phyloP scores from a whole-genome alignment of 1,139 yeast species.

The Geotrichum klebahnii region DNA sequence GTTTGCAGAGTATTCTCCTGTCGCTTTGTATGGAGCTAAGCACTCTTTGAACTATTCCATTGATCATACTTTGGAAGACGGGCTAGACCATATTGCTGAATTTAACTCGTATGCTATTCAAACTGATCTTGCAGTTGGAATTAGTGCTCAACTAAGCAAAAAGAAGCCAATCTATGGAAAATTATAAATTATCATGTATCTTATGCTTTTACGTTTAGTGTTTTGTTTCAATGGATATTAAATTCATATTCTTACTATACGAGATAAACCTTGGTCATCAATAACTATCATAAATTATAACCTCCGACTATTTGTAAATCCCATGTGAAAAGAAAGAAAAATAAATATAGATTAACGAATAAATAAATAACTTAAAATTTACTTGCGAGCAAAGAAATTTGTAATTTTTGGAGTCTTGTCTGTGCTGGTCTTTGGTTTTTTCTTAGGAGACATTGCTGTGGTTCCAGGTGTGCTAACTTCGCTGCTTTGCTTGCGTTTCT shows the following conservation, averaged over 20 bases:
- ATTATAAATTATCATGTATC: conserved; percentile 25
- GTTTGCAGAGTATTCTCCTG: conserved; percentile 49
- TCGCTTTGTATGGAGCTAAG: conserved; percentile 69
- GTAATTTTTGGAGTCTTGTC: not conserved
- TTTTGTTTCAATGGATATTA: too few species aligned
- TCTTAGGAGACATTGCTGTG: not conserved
- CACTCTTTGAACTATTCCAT: conserved; percentile 52
- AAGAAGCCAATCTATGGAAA: conserved; percentile 35
- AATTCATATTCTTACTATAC: too few species aligned
- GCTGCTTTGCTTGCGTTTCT: too few species aligned
- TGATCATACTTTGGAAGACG: conserved; percentile 46
- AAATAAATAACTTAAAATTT: too few species aligned
- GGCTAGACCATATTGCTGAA: conserved; percentile 52
- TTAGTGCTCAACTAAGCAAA: conserved; percentile 34
- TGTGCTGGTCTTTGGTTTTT: conserved; percentile 12
- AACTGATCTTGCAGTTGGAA: conserved; percentile 36
- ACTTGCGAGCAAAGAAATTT: not conserved
- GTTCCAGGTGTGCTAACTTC: not conserved
- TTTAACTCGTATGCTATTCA: conserved; percentile 50
- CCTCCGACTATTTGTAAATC: too few species aligned
- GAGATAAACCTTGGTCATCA: too few species aligned
- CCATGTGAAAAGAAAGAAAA: too few species aligned
- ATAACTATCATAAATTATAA: too few species aligned
- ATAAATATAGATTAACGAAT: not conserved
- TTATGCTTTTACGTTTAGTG: not conserved